Base-by-base conservation (phyloP, 768 basidiomycete species). In the Strobilomyces dryophilus region DNA sequence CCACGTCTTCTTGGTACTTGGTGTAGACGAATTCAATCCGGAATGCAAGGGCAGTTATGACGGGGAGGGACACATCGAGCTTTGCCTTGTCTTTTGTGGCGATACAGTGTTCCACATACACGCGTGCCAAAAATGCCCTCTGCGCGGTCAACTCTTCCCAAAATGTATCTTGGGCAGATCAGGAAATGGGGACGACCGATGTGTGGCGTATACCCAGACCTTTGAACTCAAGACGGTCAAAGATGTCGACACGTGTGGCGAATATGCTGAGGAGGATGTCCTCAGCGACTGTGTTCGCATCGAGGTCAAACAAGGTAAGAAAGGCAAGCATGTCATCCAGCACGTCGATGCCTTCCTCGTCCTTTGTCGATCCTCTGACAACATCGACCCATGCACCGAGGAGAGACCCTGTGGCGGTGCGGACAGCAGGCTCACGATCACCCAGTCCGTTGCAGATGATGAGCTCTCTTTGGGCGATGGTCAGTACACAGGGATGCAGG, bases 401-500 rank as follows among this genome's bases (percentile, higher is more conserved):
- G 12, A 98, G 69, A 42, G 78, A 78, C 2, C 79, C 84, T 0
- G 93, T 86, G 0, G 90, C 90, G 17, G 77, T 6, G 29, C 84
- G 77, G 3, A 98, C 92, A 1, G 71, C 66, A 0, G 78, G 73
- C 53, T 97, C 92, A 26, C 95, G 81, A 69, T 98, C 95, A 0
- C 89, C 85, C 3, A 98, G 75, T 2, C 95, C 95, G 62, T 89
- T 83, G 18, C 80, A 78, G 2, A 95, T 82, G 44, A 95, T 80
- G 21, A 80, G 73, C 61, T 92, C 89, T 11, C 94, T 76, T 61
- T 95, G 89, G 0, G 78, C 71, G 26, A 90, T 82, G 2, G 78
- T 80, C 36, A 98, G 73, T 4, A 75, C 75, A 4, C 79, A 74
- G 1, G 87, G 87, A 56, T 94, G 82, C 1, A 83, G 78, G 2